phyloP scores from a whole-genome alignment of 2,329 filamentous ascomycete species.

The Microcyclosporella mali region DNA sequence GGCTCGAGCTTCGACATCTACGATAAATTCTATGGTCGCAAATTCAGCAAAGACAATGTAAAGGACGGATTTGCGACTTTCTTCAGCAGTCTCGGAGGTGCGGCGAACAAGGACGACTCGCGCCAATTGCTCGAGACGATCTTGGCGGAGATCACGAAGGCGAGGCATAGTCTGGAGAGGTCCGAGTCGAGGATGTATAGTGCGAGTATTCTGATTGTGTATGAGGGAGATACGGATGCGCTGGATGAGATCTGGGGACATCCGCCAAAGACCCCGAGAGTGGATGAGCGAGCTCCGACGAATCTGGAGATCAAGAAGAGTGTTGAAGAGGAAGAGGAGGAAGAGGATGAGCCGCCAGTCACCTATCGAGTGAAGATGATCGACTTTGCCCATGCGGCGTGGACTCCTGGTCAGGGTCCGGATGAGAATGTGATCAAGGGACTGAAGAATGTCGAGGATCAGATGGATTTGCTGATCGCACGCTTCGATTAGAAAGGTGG shows the following conservation, averaged over 20 bases:
- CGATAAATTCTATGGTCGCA: constrained; percentile 61
- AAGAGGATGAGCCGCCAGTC: constrained; percentile 50
- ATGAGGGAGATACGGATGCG: constrained; percentile 56
- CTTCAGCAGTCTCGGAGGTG: constrained; percentile 38
- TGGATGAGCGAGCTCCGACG: constrained; percentile 20
- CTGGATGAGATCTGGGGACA: constrained; percentile 45
- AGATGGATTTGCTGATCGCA: constrained; percentile 29
- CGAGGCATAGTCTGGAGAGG: constrained; percentile 52
- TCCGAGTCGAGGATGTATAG: constrained; percentile 65
- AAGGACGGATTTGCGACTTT: constrained; percentile 54
- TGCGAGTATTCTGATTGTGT: constrained; percentile 58
- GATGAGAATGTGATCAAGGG: constrained; percentile 84
- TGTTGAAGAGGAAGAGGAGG: constrained; percentile 49
- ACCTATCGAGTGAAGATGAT: constrained; percentile 82
- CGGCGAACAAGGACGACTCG: constrained; percentile 35
- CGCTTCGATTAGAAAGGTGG: constrained; percentile 17
- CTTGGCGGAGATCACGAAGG: constrained; percentile 32
- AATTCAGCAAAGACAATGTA: constrained; percentile 51
- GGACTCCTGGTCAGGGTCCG: constrained; percentile 71
- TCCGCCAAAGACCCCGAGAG: constrained; percentile 28
- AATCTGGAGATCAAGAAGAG: constrained; percentile 30
- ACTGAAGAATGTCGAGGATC: constrained; percentile 39
- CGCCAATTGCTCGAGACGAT: constrained; percentile 41
- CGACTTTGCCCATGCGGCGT: constrained; percentile 90
- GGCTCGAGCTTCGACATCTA: constrained; percentile 50